Evolutionary conservation across 2,329 filamentous ascomycete species (phyloP).

Genomic region (Microsporum canis): DNA sequence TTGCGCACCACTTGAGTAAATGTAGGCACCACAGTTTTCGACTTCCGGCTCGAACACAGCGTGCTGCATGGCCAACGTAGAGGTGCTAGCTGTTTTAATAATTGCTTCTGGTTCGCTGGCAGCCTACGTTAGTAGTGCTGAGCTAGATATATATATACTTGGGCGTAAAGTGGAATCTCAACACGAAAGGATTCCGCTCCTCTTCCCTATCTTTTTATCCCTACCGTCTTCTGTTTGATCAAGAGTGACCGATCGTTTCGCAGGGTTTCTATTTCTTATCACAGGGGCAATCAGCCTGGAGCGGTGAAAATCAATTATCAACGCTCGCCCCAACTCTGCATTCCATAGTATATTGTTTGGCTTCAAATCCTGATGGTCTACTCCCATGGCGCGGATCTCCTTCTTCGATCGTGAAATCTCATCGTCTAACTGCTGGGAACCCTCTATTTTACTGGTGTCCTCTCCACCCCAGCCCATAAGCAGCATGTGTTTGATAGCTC

Average conservation of each 20-base stretch:
- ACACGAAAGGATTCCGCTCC: too few relatives aligned
- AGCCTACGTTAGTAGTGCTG: too few relatives aligned
- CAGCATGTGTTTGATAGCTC: slow-evolving; percentile 8
- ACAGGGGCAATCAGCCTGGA: not conserved
- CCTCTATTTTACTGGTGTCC: not conserved
- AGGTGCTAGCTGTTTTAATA: too few relatives aligned
- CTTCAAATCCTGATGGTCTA: slow-evolving; percentile 6
- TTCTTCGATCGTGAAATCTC: slow-evolving; percentile 2
- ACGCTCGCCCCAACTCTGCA: slow-evolving; percentile 3
- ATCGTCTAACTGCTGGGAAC: not conserved
- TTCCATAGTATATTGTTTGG: slow-evolving; percentile 8
- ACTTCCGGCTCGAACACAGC: too few relatives aligned
- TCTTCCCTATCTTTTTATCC: too few relatives aligned
- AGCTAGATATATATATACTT: too few relatives aligned
- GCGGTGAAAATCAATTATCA: slow-evolving; percentile 13
- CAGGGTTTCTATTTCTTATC: not conserved
- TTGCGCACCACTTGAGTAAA: too few relatives aligned
- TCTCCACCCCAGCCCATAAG: slow-evolving; percentile 11
- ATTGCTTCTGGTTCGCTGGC: too few relatives aligned
- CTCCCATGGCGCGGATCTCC: slow-evolving; percentile 5
- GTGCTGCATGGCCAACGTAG: too few relatives aligned
- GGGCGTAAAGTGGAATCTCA: too few relatives aligned
- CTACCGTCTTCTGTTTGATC: too few relatives aligned
- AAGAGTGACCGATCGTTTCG: not conserved
- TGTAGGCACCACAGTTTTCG: too few relatives aligned